Percentiles rank a stretch among this genome's conserved stretches.
Conservation (phyloP, 306 rosid species). For the Pyrus bretschneideri region DNA sequence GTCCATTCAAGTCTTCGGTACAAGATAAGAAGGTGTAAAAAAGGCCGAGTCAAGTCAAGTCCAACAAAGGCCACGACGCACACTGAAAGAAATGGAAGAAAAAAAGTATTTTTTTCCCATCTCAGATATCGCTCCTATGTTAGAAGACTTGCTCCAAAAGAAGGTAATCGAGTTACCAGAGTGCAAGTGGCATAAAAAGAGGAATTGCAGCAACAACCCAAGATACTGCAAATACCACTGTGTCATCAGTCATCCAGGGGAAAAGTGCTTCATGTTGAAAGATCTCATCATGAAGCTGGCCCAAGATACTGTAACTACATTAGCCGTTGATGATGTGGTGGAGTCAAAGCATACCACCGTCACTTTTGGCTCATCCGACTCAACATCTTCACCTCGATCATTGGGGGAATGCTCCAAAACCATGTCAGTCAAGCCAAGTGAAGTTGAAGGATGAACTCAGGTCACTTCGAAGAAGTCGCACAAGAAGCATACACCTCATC, state of each 20-base stretch:
- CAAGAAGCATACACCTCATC: background rate
- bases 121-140: no score
- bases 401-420: background rate
- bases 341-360: no score
- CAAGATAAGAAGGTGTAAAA: background rate
- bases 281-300: no score
- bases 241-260: background rate
- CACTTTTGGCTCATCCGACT: no score
- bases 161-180: background rate
- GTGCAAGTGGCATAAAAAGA: no score
- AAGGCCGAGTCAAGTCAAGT: background rate
- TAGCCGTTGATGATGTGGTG: no score
- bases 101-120: no score
- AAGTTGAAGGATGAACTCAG: background rate
- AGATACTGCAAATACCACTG: background rate
- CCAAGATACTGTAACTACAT: no score
- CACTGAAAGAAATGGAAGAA: no score
- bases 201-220: background rate
- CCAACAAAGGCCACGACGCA: no score
- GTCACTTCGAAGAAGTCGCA: fast-evolving
- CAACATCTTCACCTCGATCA: background rate
- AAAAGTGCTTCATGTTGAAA: no score
- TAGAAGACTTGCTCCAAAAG: background rate
- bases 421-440: background rate
- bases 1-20: background rate